Conservation (phyloP, 345 rosid genomes). For the Bruguiera sexangula region DNA sequence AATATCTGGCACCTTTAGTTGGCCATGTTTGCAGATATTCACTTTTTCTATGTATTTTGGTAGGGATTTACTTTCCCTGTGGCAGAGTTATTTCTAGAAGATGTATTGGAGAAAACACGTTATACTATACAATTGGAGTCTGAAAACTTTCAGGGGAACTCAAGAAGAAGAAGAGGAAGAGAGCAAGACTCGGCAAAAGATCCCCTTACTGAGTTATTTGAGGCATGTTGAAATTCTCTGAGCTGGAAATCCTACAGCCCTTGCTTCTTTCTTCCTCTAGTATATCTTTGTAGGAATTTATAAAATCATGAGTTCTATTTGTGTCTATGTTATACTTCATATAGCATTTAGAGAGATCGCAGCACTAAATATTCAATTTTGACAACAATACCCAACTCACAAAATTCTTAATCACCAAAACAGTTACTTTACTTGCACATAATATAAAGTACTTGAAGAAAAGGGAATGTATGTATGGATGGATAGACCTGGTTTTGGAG, state of each 20-base stretch:
- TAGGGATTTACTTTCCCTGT: slow-evolving; percentile 95
- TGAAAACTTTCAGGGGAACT: slow-evolving; percentile 63
- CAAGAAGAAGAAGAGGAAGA: slow-evolving; percentile 64
- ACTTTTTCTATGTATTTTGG: slow-evolving; percentile 15
- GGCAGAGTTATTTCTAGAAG: slow-evolving; percentile 77
- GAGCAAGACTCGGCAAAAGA: slow-evolving; percentile 76
- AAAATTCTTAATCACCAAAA: too few relatives aligned
- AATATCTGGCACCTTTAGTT: neutral
- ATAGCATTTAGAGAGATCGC: neutral
- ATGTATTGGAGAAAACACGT: slow-evolving; percentile 71
- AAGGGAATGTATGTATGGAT: too few relatives aligned
- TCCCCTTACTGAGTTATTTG: slow-evolving; percentile 58
- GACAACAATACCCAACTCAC: too few relatives aligned
- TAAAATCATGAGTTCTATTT: neutral
- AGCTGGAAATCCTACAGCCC: neutral
- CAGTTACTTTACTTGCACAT: too few relatives aligned
- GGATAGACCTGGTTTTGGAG: too few relatives aligned
- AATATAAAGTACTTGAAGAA: too few relatives aligned
- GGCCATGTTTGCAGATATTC: slow-evolving; percentile 5
- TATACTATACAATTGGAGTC: slow-evolving; percentile 59
- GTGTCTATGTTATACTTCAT: neutral
- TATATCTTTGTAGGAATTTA: slow-evolving; percentile 2
- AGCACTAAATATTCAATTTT: too few relatives aligned
- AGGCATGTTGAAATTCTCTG: slow-evolving; percentile 44
- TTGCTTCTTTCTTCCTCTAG: neutral